Base-by-base conservation (phyloP, 495 filamentous ascomycete species). In the Penicillium paradoxum region DNA sequence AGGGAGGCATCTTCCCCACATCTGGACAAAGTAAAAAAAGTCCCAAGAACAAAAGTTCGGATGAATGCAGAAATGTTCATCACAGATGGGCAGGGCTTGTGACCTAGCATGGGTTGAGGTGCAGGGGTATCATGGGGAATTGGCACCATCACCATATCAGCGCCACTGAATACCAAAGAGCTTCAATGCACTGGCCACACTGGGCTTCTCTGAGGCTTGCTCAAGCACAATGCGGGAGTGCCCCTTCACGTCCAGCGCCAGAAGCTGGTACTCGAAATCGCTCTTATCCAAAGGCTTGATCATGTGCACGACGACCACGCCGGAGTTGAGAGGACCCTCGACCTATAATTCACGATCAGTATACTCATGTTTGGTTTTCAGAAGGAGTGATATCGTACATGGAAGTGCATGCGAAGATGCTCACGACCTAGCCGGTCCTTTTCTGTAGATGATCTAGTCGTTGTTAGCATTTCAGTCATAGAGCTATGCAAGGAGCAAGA, bases 351-450 rank as follows among this genome's bases (percentile, higher is more conserved):
- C 14, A 39, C 19, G n/a, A 36, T 66, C 6, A 66, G 58, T 45
- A 41, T 17, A 19, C 6, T 5, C 1, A 9, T 40, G 9, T 8
- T 22, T 6, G 2, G 8, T 30, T 15, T 3, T 21, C 13, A 4
- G 17, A 24, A 29, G 1, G 39, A 10, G n/a, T 8, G 3, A 27
- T 0, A n/a, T 37, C 55, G 52, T 73, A 91, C 89, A 66, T 96
- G 85, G 67, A 98, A 98, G 45, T 88, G 86, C 79, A 98, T 89
- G 40, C 78, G 74, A 55, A 97, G 59, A 71, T 97, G 90, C 58
- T 97, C 87, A 39, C 79, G 83, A 3, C 91, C 93, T 53, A 79
- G 70, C 5, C 74, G 68, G 64, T 97, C 92, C 53, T 79, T 91
- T 52, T 79, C 79, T 1, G 77, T 62, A 0, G 74, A 83, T 7